These are phyloP conservation scores for Liquidambar formosana DNA, from an alignment of 164 flowering plant species.

Conservation along the genomic window DNA sequence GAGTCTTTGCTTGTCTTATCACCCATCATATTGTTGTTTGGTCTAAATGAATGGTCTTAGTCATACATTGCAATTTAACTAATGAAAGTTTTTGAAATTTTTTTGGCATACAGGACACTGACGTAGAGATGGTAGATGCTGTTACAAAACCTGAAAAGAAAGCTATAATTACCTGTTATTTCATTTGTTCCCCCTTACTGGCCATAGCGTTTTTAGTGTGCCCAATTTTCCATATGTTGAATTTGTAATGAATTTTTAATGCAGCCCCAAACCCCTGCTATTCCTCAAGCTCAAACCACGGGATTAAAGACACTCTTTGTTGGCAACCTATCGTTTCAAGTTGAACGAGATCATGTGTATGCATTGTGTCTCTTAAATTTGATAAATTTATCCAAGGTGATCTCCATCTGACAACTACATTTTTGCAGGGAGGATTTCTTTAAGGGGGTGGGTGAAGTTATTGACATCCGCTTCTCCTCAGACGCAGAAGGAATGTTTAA, in stretches of 20 bases:
- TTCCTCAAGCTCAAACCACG: conserved; percentile 35
- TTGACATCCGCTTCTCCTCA: conserved; percentile 60
- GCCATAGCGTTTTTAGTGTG: not conserved
- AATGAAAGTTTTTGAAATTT: not conserved
- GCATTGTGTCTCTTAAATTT: conserved; percentile 15
- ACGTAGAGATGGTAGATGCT: conserved; percentile 80
- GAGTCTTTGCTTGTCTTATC: too few species aligned
- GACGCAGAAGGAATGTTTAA: conserved; percentile 51
- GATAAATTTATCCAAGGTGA: not conserved
- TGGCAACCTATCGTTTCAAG: conserved; percentile 65
- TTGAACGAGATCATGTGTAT: conserved; percentile 69
- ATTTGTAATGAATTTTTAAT: not conserved
- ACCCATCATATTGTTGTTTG: too few species aligned
- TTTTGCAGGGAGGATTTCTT: conserved; percentile 64
- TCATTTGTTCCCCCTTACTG: not conserved
- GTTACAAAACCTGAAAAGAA: conserved; percentile 30
- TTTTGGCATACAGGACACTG: conserved; percentile 35
- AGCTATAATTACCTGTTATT: conserved; percentile 29
- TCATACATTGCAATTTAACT: not conserved
- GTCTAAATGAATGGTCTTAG: too few species aligned
- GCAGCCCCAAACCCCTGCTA: conserved; percentile 69
- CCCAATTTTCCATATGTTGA: not conserved
- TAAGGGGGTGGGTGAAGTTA: conserved; percentile 63
- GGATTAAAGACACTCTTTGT: conserved; percentile 71
- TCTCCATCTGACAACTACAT: not conserved